Percentiles rank a stretch among this genome's conserved stretches.
phyloP scores from a whole-genome alignment of 106 monocot genomes.

The Dioscorea dumetorum region DNA sequence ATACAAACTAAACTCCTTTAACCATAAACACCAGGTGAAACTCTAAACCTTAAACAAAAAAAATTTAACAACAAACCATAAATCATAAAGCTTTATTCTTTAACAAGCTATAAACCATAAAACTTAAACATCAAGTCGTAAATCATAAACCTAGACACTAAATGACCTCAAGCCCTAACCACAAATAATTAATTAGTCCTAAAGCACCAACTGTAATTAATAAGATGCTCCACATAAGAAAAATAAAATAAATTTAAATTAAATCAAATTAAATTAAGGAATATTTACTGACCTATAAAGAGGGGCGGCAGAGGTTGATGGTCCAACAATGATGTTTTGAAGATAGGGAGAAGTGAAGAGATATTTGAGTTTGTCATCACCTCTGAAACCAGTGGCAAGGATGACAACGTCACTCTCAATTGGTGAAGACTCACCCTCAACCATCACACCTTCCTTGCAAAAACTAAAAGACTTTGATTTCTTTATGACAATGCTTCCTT shows the following conservation, averaged over 20 bases:
- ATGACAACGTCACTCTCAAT: slow-evolving; percentile 51
- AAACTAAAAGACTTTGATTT: slow-evolving; percentile 40
- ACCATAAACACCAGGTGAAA: too few relatives aligned
- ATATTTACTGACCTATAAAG: slow-evolving; percentile 49
- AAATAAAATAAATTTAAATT: too few relatives aligned
- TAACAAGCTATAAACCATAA: too few relatives aligned
- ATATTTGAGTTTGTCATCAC: slow-evolving; percentile 62
- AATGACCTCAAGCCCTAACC: too few relatives aligned
- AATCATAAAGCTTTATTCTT: too few relatives aligned
- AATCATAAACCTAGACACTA: neutral
- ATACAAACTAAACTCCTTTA: neutral
- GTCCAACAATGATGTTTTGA: slow-evolving; percentile 19
- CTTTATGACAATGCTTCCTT: slow-evolving; percentile 64
- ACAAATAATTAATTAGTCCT: too few relatives aligned
- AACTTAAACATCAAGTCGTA: too few relatives aligned
- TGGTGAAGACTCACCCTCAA: slow-evolving; percentile 20
- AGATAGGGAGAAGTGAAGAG: slow-evolving; percentile 38
- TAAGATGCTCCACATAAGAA: too few relatives aligned
- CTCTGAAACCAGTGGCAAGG: slow-evolving; percentile 61
- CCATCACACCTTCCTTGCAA: slow-evolving; percentile 38
- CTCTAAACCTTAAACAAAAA: too few relatives aligned
- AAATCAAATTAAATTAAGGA: too few relatives aligned
- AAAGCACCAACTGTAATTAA: too few relatives aligned
- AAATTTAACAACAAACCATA: neutral
- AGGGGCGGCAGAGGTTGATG: slow-evolving; percentile 30